Evolutionary conservation across 208 protist species (phyloP).

Genomic region (Balamuthia mandrillaris): DNA sequence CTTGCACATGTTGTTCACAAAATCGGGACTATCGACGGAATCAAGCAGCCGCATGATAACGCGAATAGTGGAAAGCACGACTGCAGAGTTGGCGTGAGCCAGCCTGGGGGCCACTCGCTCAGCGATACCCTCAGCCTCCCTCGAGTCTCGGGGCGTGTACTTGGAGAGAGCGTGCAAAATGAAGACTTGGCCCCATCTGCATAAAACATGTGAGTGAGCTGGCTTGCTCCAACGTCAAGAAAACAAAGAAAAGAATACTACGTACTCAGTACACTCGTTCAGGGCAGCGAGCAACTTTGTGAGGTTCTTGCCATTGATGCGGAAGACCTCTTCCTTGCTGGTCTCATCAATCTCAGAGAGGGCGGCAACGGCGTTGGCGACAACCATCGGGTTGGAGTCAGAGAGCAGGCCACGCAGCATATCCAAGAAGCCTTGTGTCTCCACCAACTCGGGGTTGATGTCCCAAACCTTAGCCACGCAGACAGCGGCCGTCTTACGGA

Average conservation of each 20-base stretch:
- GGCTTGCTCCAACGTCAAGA: neutral
- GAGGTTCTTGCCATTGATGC: conserved; percentile 77
- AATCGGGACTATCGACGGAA: conserved; percentile 63
- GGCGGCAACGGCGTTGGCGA: conserved; percentile 90
- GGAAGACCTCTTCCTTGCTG: conserved; percentile 64
- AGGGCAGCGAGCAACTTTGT: conserved; percentile 91
- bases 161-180: conserved; percentile 92
- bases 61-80: conserved; percentile 94
- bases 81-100: conserved; percentile 95
- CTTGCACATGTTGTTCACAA: conserved; percentile 68
- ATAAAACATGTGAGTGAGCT: neutral
- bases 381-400: conserved; percentile 94
- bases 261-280: conserved; percentile 90
- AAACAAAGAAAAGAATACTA: neutral
- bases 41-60: conserved; percentile 70
- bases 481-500: conserved; percentile 95
- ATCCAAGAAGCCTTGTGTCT: conserved; percentile 82
- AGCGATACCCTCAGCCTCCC: conserved; percentile 84
- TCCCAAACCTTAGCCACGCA: conserved; percentile 96
- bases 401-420: conserved; percentile 83
- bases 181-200: conserved; percentile 94
- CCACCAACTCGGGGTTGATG: conserved; percentile 81
- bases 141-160: conserved; percentile 67
- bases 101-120: conserved; percentile 91
- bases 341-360: conserved; percentile 88